These are phyloP conservation scores for Penicillium nucicola DNA, from an alignment of 495 filamentous ascomycete species.

Conservation along the genomic window DNA sequence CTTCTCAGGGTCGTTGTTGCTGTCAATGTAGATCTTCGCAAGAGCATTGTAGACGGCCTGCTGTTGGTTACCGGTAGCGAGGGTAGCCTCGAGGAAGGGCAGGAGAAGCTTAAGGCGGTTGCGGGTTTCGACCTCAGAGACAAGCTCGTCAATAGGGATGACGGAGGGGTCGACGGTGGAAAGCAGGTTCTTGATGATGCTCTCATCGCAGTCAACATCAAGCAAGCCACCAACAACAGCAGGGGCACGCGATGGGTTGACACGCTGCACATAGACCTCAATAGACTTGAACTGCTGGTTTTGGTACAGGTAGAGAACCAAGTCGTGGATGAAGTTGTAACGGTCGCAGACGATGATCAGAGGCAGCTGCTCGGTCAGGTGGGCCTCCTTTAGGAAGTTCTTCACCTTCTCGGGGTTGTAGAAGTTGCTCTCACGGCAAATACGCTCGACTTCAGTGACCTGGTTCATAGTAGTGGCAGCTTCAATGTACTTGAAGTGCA, in stretches of 20 bases:
- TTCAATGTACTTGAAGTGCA: conserved; percentile 99
- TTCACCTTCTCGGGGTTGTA: conserved; percentile 98
- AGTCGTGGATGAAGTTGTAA: conserved; percentile 96
- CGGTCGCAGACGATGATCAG: conserved; percentile 98
- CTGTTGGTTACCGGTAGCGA: conserved; percentile 91
- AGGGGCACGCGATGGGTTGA: conserved; percentile 91
- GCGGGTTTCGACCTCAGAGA: conserved; percentile 88
- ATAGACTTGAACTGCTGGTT: conserved; percentile 99
- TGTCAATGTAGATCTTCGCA: conserved; percentile 99
- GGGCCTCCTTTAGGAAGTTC: conserved; percentile 98
- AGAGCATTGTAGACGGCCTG: conserved; percentile 97
- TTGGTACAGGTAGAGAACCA: conserved; percentile 97
- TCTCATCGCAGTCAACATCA: conserved; percentile 96
- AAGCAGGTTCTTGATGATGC: conserved; percentile 91
- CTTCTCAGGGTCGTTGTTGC: conserved; percentile 97
- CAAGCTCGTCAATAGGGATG: conserved; percentile 94
- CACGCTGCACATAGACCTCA: conserved; percentile 97
- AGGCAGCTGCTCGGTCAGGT: conserved; percentile 86
- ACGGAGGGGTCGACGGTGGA: conserved; percentile 76
- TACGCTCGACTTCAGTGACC: conserved; percentile 91
- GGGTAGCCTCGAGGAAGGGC: conserved; percentile 92
- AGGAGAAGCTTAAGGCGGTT: conserved; percentile 95
- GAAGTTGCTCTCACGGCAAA: conserved; percentile 91
- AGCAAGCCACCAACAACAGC: conserved; percentile 93
- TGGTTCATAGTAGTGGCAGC: conserved; percentile 90